Evolutionary conservation across 345 rosid genomes (phyloP).

Genomic region (Triadica sebifera): DNA sequence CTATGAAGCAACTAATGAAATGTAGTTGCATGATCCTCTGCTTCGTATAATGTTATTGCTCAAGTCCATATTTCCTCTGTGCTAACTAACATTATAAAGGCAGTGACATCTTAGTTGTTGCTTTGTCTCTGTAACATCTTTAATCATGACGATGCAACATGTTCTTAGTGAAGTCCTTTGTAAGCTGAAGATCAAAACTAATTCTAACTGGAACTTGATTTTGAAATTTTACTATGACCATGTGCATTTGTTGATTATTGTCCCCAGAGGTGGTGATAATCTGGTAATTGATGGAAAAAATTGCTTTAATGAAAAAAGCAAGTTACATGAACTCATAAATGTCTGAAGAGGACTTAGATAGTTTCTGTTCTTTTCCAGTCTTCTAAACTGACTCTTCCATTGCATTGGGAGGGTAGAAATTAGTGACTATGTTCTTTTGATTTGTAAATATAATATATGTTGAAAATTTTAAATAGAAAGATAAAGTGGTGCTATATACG

Average conservation of each 20-base stretch:
- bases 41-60: constrained; percentile 5
- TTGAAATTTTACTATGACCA: background rate
- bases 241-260: background rate
- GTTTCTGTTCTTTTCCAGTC: background rate
- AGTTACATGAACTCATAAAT: background rate
- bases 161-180: background rate
- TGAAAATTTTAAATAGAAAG: background rate
- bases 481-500: background rate
- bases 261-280: background rate
- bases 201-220: background rate
- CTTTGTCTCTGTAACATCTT: background rate
- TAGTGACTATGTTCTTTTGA: background rate
- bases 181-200: background rate
- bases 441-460: background rate
- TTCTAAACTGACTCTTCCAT: background rate
- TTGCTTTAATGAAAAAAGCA: background rate
- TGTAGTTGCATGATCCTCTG: background rate
- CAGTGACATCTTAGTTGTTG: background rate
- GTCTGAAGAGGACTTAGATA: background rate
- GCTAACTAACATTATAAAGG: background rate
- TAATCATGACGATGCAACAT: background rate
- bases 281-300: background rate
- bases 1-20: background rate
- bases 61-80: background rate
- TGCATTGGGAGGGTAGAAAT: background rate